Base-by-base conservation (phyloP, 2,329 filamentous ascomycete genomes). In the Chaetomium olivaceum region DNA sequence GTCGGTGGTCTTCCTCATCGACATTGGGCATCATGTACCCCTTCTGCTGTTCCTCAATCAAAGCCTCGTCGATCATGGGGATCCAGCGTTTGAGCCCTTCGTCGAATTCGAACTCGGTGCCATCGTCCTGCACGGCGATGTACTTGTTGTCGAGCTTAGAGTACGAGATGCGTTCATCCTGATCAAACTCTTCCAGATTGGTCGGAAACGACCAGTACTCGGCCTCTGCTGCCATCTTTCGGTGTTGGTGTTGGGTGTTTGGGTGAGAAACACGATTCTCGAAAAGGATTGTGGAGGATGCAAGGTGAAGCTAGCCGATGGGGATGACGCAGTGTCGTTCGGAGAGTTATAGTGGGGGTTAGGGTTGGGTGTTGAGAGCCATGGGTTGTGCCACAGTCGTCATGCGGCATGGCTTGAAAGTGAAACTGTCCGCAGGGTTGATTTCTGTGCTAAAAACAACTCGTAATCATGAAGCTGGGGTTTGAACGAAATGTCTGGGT, bases 61-160 rank as follows among this genome's bases (percentile, higher is more conserved):
- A 62, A 39, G 69, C 73, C 31, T 79, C 73, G 33, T 80, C 80
- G 21, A 76, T 62, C 63, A 77, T 68, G 70, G 88, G 89, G 62
- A 92, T 83, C 93, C 93, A 97, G 78, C 87, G 85, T 79, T 87
- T 89, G 71, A 88, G 79, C 59, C 82, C 83, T 58, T 84, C 79
- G 77, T 96, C 89, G 80, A 90, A 97, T 76, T 93, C 91, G 80
- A 89, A 96, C 77, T 97, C 93, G 67, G 87, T 85, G 61, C 92
- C 92, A 75, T 95, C 89, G 57, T 93, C 91, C 64, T 91, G 90
- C 68, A 96, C 93, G 8, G 95, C 87, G 61, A 95, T 86, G 80
- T 89, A 94, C 75, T 92, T 94, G 74, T 87, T 84, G 77, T 94
- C 90, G 67, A 92, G 82, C 75, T 87, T 91, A n/a, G 91, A 94